Conservation (phyloP, 352 stramenopile species). For the Globisporangium viniferum region DNA sequence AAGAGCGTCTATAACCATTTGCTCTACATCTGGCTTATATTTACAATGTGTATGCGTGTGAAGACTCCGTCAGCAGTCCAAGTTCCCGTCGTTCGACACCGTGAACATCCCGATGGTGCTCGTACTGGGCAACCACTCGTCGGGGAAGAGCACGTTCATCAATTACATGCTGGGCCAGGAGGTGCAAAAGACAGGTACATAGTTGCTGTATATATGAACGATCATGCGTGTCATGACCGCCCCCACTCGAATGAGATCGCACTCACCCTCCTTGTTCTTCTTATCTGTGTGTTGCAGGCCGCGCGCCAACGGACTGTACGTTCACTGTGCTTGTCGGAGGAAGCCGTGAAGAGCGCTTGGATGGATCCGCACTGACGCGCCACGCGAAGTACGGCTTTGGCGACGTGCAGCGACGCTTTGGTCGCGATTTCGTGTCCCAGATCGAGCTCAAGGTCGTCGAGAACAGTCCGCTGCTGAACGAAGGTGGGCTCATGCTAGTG, state of each 20-base stretch:
- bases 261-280: neutral
- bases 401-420: conserved; percentile 79
- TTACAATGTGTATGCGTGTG: neutral
- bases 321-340: conserved; percentile 82
- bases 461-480: conserved; percentile 61
- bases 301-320: conserved; percentile 78
- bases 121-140: conserved; percentile 84
- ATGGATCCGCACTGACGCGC: conserved; percentile 67
- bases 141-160: conserved; percentile 86
- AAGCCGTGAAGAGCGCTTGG: conserved; percentile 63
- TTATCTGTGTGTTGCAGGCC: conserved; percentile 13
- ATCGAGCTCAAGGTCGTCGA: conserved; percentile 83
- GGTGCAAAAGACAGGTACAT: conserved; percentile 71
- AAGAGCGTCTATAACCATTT: too few species aligned
- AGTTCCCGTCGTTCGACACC: conserved; percentile 76
- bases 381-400: conserved; percentile 78
- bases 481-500: conserved; percentile 81
- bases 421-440: conserved; percentile 79
- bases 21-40: neutral
- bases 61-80: conserved; percentile 57
- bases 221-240: neutral
- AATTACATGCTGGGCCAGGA: conserved; percentile 84
- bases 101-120: conserved; percentile 84
- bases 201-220: neutral
- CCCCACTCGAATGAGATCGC: neutral